Evolutionary conservation across 2,329 filamentous ascomycete genomes (phyloP).

Genomic region (Chaetomiaceae sp.): DNA sequence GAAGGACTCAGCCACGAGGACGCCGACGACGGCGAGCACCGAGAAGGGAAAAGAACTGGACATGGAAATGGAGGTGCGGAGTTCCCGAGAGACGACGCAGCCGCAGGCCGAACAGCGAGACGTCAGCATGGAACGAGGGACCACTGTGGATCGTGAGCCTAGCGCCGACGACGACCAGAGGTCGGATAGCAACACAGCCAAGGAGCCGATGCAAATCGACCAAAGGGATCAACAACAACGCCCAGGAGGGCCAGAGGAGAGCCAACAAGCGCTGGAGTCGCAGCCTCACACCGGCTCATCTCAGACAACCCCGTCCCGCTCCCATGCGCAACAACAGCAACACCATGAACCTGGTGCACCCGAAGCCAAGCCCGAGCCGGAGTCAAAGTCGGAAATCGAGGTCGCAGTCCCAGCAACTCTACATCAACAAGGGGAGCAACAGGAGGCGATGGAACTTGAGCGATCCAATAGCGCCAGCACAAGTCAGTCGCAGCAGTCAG

Average conservation of each 20-base stretch:
- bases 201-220: conserved; percentile 3
- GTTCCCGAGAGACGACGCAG: conserved; percentile 6
- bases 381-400: conserved; percentile 14
- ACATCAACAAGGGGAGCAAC: not conserved
- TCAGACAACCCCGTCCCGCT: not conserved
- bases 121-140: conserved; percentile 4
- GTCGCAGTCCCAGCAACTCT: conserved; percentile 8
- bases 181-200: not conserved
- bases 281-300: not conserved
- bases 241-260: not conserved
- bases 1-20: conserved; percentile 27
- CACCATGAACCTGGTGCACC: not conserved
- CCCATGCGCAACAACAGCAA: not conserved
- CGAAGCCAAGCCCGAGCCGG: not conserved
- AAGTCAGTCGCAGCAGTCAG: not conserved
- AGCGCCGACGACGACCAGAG: not conserved
- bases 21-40: conserved; percentile 28
- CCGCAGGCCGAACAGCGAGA: conserved; percentile 8
- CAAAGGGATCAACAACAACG: not conserved
- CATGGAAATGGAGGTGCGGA: conserved; percentile 10
- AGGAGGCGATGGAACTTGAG: conserved; percentile 21
- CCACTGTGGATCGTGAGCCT: not conserved
- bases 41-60: conserved; percentile 27
- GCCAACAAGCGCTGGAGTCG: not conserved
- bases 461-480: conserved; percentile 1